Base-by-base conservation (phyloP, 2,329 filamentous ascomycete genomes). In the Alternaria rosae region DNA sequence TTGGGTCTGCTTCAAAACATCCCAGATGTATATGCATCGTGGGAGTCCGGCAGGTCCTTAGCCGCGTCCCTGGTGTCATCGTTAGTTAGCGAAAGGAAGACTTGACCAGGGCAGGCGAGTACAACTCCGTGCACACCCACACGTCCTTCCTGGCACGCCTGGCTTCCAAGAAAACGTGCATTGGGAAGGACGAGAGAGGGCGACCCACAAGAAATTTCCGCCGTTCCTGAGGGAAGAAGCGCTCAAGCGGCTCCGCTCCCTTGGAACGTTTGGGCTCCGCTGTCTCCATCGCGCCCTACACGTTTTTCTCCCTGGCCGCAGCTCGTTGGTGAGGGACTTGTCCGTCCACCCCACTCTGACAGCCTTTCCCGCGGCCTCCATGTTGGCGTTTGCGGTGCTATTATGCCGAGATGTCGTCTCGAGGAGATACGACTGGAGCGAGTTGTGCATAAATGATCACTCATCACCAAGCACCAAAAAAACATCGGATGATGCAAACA, bases 131-230 rank as follows among this genome's bases (percentile, higher is more conserved):
- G 35, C 35, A 17, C n/a, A n/a, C n/a, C n/a, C n/a, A n/a, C n/a
- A n/a, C n/a, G n/a, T n/a, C n/a, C n/a, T n/a, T n/a, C n/a, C n/a
- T n/a, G n/a, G n/a, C n/a, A n/a, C n/a, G n/a, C n/a, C n/a, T n/a
- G n/a, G n/a, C n/a, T n/a, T n/a, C n/a, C n/a, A n/a, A n/a, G n/a
- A n/a, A n/a, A n/a, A n/a, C n/a, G n/a, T n/a, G n/a, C n/a, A n/a
- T n/a, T n/a, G n/a, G n/a, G n/a, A n/a, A n/a, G n/a, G n/a, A n/a
- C n/a, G n/a, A n/a, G n/a, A n/a, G n/a, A 52, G 26, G 28, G 26
- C 13, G 59, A 44, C 50, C 55, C 59, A 59, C 44, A 43, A 59
- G 35, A 55, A 51, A 54, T 58, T 38, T 51, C 50, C 51, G 60
- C 60, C 56, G 60, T 62, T 59, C 44, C 44, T 38, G 42, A 25